A percentile compares a stretch with the other conserved stretches of the same genome.
phyloP scores from a whole-genome alignment of 2,329 filamentous ascomycete species.

The Sarocladium strictum region DNA sequence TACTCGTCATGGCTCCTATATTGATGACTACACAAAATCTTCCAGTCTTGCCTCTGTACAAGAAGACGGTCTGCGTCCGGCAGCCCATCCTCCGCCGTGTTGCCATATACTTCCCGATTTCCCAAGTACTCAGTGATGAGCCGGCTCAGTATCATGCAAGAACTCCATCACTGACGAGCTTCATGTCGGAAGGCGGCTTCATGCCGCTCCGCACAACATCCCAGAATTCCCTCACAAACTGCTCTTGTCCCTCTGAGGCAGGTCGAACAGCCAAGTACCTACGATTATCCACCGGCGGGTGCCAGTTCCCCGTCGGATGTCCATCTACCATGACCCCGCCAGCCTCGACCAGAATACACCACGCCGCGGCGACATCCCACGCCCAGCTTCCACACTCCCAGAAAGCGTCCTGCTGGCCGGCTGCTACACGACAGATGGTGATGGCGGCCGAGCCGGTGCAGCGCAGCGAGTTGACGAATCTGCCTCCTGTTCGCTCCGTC shows the following conservation, averaged over 20 bases:
- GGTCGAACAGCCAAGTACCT: not conserved
- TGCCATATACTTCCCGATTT: no score
- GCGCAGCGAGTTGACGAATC: constrained; percentile 1
- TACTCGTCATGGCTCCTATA: no score
- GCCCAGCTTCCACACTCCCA: constrained; percentile 4
- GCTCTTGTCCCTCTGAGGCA: not conserved
- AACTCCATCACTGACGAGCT: no score
- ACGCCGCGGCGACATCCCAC: constrained; percentile 3
- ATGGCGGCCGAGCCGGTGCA: constrained; percentile 1
- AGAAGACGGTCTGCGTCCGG: no score
- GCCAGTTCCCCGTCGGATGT: constrained; percentile 1
- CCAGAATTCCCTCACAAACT: constrained; percentile 1
- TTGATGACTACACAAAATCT: no score
- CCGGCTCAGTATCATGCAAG: no score
- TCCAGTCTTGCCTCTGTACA: no score
- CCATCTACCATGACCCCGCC: constrained; percentile 1
- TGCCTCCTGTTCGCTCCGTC: not conserved
- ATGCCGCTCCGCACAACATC: not conserved
- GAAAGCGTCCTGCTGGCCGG: not conserved
- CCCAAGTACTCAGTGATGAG: no score
- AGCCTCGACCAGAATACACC: constrained; percentile 3
- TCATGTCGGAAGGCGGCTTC: no score
- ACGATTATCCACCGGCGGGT: not conserved
- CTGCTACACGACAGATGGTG: not conserved
- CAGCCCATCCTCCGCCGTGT: no score